Conservation (phyloP, 2,329 filamentous ascomycete genomes). For the Dactylellina leptospora region DNA sequence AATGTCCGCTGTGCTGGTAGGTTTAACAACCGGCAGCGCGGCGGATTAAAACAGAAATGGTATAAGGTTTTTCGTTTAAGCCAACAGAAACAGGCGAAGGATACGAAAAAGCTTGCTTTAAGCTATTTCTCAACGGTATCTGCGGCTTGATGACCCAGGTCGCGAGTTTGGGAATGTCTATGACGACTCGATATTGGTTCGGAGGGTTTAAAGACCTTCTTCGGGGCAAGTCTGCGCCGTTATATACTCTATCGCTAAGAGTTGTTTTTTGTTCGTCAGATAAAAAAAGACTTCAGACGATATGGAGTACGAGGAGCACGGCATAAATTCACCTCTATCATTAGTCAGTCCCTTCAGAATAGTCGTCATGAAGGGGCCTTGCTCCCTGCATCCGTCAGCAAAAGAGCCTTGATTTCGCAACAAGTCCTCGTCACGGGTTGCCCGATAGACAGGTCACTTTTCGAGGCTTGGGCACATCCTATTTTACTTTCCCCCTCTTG, state of each 20-base stretch:
- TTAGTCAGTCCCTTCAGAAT: no score
- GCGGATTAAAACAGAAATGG: background rate
- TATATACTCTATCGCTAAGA: conserved; percentile 24
- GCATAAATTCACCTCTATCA: no score
- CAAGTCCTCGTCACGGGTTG: conserved; percentile 28
- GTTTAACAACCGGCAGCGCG: background rate
- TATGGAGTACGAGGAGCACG: conserved; percentile 8
- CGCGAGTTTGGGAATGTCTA: conserved; percentile 16
- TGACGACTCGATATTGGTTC: conserved; percentile 24
- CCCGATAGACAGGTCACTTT: conserved; percentile 4
- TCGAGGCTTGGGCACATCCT: conserved; percentile 26
- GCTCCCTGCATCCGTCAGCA: conserved; percentile 38
- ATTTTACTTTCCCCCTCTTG: conserved; percentile 3
- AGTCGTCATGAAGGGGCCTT: conserved; percentile 32
- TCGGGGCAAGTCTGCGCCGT: conserved; percentile 25
- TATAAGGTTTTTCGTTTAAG: background rate
- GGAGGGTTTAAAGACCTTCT: conserved; percentile 13
- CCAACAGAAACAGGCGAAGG: conserved; percentile 5
- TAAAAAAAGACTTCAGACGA: conserved; percentile 26
- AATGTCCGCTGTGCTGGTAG: conserved; percentile 20
- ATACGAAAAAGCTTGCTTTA: conserved; percentile 22
- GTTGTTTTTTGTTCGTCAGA: background rate
- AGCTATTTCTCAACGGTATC: conserved; percentile 10
- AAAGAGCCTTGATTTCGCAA: conserved; percentile 34
- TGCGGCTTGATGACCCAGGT: conserved; percentile 36